phyloP scores from a whole-genome alignment of 169 alveolate genomes.

The Perkinsus chesapeaki region DNA sequence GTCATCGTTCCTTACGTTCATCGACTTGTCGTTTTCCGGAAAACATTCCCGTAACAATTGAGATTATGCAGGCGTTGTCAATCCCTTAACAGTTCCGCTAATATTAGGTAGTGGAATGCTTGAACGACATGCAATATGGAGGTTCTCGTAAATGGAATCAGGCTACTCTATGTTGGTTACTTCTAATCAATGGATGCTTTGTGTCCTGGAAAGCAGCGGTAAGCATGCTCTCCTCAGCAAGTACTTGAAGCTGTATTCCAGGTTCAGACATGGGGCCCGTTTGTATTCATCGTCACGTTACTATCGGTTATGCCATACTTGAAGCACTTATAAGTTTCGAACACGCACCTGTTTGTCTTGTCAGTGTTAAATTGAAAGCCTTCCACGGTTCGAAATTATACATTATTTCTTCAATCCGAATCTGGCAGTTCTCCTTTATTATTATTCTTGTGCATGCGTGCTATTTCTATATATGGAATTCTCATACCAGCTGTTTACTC shows the following conservation, averaged over 20 bases:
- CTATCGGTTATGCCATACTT: background rate
- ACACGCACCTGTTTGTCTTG: background rate
- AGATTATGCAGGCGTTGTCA: no score
- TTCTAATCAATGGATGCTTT: background rate
- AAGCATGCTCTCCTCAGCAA: background rate
- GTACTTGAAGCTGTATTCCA: background rate
- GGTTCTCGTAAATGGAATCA: background rate
- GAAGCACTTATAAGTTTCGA: background rate
- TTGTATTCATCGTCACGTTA: background rate
- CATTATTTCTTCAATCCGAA: background rate
- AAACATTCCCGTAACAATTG: no score
- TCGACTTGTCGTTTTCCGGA: no score
- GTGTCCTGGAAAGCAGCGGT: background rate
- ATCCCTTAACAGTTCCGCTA: conserved; percentile 6
- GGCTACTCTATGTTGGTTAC: background rate
- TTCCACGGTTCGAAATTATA: background rate
- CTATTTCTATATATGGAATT: background rate
- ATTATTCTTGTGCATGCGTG: background rate
- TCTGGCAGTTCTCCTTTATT: background rate
- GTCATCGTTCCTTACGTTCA: no score
- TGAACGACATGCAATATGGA: conserved; percentile 23
- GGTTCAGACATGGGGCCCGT: background rate
- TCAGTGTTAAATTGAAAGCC: background rate
- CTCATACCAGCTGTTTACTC: background rate
- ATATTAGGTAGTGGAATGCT: conserved; percentile 19